Evolutionary conservation across 2,329 filamentous ascomycete species (phyloP).

Genomic region (Aureobasidium subglaciale): DNA sequence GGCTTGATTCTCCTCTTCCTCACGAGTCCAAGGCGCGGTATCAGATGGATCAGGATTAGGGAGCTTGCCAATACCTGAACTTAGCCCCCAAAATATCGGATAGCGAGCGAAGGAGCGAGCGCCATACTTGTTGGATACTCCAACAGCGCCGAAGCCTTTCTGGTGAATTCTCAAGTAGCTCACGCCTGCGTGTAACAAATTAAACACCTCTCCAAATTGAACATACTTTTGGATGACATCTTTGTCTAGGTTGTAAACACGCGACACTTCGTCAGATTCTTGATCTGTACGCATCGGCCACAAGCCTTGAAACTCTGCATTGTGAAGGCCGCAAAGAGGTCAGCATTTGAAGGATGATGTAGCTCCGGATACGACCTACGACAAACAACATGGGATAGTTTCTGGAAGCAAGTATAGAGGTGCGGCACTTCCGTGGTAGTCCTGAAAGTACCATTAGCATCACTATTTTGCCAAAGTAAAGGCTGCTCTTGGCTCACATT

Average conservation of each 20-base stretch:
- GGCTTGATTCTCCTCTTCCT: conserved; percentile 44
- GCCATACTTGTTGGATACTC: conserved; percentile 63
- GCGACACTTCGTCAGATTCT: conserved; percentile 56
- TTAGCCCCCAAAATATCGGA: conserved; percentile 62
- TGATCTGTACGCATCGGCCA: conserved; percentile 59
- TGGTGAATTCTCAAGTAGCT: conserved; percentile 61
- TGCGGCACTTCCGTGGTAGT: conserved; percentile 57
- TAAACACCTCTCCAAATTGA: conserved; percentile 63
- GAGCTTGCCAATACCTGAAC: conserved; percentile 54
- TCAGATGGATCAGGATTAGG: conserved; percentile 61
- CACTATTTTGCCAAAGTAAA: too few relatives aligned
- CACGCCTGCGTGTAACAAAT: conserved; percentile 57
- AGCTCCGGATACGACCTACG: conserved; percentile 21
- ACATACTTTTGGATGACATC: conserved; percentile 54
- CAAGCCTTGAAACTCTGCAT: conserved; percentile 62
- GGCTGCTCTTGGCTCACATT: conserved; percentile 34
- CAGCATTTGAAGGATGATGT: background rate
- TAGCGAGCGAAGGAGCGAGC: conserved; percentile 60
- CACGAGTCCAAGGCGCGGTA: conserved; percentile 53
- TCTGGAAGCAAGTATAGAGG: conserved; percentile 58
- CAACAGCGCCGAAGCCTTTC: conserved; percentile 60
- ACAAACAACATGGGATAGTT: conserved; percentile 55
- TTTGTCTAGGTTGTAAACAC: conserved; percentile 56
- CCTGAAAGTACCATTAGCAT: background rate
- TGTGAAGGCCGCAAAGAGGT: conserved; percentile 44